phyloP scores from a whole-genome alignment of 495 filamentous ascomycete species.

The Pyrenula massariospora region DNA sequence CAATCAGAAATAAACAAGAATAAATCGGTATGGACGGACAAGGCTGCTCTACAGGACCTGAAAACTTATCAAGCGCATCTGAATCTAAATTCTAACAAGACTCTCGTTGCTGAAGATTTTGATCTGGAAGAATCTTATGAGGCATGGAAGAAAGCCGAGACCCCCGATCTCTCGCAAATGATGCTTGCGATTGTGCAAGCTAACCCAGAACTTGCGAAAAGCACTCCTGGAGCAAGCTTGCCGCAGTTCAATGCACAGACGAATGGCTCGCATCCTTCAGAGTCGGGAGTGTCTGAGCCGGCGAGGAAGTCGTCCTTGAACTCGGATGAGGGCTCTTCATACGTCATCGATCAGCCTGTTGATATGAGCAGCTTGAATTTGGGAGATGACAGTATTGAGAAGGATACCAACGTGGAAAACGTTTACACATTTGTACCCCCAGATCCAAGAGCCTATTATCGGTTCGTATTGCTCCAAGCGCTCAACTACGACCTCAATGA shows the following conservation, averaged over 20 bases:
- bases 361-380: conserved; percentile 65
- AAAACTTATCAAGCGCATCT: conserved; percentile 87
- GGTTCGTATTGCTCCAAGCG: conserved; percentile 62
- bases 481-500: conserved; percentile 57
- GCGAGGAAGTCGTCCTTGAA: conserved; percentile 40
- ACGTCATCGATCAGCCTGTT: conserved; percentile 64
- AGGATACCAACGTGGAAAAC: conserved; percentile 33
- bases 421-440: conserved; percentile 81
- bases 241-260: conserved; percentile 37
- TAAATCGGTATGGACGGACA: conserved; percentile 75
- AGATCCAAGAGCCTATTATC: conserved; percentile 72
- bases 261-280: conserved; percentile 23
- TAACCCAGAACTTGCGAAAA: conserved; percentile 76
- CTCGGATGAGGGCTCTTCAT: conserved; percentile 33
- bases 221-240: conserved; percentile 33
- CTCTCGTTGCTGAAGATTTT: conserved; percentile 75
- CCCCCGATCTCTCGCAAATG: conserved; percentile 75
- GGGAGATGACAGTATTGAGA: conserved; percentile 34
- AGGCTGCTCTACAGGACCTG: conserved; percentile 78
- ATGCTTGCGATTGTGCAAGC: conserved; percentile 81
- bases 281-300: conserved; percentile 46
- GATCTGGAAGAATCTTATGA: conserved; percentile 84
- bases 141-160: conserved; percentile 77
- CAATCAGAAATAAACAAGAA: conserved; percentile 79
- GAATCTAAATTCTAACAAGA: conserved; percentile 65